These are phyloP conservation scores for Tolypocladium ovalisporum DNA, from an alignment of 2,329 filamentous ascomycete species.

Conservation along the genomic window DNA sequence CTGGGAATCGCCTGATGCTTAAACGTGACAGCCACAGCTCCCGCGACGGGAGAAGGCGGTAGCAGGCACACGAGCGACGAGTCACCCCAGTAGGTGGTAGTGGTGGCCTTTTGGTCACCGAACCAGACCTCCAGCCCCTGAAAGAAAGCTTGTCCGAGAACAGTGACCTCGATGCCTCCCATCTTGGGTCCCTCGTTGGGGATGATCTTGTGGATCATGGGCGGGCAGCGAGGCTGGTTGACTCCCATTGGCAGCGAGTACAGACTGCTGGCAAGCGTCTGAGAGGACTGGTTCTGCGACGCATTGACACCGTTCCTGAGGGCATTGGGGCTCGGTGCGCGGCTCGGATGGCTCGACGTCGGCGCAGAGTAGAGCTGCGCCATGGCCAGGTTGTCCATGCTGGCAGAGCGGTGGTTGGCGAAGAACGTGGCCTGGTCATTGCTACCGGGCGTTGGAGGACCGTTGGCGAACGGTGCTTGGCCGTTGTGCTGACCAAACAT, in stretches of 20 bases:
- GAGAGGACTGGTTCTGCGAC: constrained; percentile 31
- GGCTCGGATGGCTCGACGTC: constrained; percentile 61
- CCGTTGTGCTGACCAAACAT: constrained; percentile 31
- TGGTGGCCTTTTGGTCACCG: constrained; percentile 52
- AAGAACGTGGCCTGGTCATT: constrained; percentile 50
- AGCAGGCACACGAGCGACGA: constrained; percentile 70
- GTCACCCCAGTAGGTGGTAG: constrained; percentile 72
- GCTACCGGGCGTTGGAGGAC: constrained; percentile 56
- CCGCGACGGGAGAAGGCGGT: constrained; percentile 57
- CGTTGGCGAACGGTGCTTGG: constrained; percentile 36
- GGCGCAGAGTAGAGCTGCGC: constrained; percentile 62
- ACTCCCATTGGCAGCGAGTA: constrained; percentile 39
- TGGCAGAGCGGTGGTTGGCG: constrained; percentile 46
- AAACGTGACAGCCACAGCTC: constrained; percentile 61
- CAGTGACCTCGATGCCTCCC: constrained; percentile 79
- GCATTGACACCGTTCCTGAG: constrained; percentile 34
- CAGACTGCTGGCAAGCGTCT: constrained; percentile 35
- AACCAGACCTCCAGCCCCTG: constrained; percentile 75
- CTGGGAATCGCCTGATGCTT: constrained; percentile 37
- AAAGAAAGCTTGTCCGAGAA: constrained; percentile 71
- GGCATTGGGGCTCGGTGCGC: constrained; percentile 61
- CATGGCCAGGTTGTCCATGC: constrained; percentile 53
- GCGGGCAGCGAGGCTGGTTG: constrained; percentile 32
- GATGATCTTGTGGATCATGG: constrained; percentile 72
- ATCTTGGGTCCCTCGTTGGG: constrained; percentile 71